Conservation (phyloP, 2,329 filamentous ascomycete genomes). For the Trichophyton mentagrophytes region DNA sequence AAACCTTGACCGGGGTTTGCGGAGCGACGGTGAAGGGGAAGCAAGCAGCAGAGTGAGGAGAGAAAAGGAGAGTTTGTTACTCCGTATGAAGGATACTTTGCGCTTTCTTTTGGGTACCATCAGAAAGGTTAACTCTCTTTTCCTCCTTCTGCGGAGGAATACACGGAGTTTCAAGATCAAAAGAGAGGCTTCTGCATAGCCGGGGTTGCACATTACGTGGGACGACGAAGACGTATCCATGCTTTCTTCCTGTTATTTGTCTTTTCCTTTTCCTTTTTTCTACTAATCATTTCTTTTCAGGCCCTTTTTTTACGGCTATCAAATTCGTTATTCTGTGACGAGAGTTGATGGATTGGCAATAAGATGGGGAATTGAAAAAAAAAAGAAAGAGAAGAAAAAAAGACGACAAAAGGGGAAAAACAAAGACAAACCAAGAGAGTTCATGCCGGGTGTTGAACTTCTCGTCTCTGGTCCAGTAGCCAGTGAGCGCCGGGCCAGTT, state of each 20-base stretch:
- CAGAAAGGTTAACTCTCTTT: constrained; percentile 2
- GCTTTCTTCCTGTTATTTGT: constrained; percentile 1
- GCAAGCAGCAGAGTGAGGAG: background rate
- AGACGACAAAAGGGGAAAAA: background rate
- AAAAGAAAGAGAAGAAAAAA: background rate
- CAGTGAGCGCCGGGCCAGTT: constrained; percentile 2
- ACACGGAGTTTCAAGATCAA: constrained; percentile 2
- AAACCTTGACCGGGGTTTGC: background rate
- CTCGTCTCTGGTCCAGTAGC: background rate
- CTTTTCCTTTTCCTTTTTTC: background rate
- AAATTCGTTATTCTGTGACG: background rate
- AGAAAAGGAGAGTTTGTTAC: background rate
- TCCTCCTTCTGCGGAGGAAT: background rate
- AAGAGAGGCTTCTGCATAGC: constrained; percentile 1
- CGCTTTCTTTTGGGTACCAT: background rate
- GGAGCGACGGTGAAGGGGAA: background rate
- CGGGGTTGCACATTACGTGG: constrained; percentile 4
- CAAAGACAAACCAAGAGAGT: background rate
- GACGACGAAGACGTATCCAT: constrained; percentile 1
- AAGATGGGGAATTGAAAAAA: constrained; percentile 1
- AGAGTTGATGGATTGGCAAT: background rate
- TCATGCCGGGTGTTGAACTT: background rate
- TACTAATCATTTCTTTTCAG: background rate
- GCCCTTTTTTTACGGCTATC: background rate
- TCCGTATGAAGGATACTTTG: background rate